phyloP scores from a whole-genome alignment of 2,329 filamentous ascomycete genomes.

The Scedosporium minutisporum region DNA sequence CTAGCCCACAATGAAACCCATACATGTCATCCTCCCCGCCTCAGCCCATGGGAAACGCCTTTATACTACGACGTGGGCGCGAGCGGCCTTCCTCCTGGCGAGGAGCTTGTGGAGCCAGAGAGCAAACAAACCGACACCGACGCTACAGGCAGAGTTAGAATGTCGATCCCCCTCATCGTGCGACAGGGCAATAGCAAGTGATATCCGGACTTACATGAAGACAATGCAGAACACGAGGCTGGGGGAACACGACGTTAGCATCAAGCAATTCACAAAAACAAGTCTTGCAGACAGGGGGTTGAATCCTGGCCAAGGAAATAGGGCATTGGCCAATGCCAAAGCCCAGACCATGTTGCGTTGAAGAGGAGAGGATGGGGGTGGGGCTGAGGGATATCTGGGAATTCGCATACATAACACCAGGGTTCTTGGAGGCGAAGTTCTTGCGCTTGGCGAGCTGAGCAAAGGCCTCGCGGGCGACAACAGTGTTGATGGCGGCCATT shows the following conservation, averaged over 20 bases:
- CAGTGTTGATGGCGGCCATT: constrained; percentile 26
- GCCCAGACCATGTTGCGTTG: background rate
- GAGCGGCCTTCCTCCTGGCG: constrained; percentile 3
- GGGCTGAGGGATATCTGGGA: background rate
- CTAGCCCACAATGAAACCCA: background rate
- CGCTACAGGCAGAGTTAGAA: background rate
- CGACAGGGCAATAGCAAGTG: background rate
- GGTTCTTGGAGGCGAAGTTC: constrained; percentile 5
- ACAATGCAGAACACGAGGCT: constrained; percentile 7
- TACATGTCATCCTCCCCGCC: background rate
- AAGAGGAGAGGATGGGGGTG: background rate
- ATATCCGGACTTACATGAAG: constrained; percentile 3
- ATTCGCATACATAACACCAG: constrained; percentile 6
- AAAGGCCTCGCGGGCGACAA: constrained; percentile 6
- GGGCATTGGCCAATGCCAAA: background rate
- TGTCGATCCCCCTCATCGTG: background rate
- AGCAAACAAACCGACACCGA: background rate
- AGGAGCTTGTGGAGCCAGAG: constrained; percentile 1
- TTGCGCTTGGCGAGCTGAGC: constrained; percentile 5
- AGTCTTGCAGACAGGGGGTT: background rate
- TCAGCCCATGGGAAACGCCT: background rate
- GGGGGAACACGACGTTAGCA: background rate
- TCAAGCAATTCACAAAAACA: background rate
- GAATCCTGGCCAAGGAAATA: background rate
- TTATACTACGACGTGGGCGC: background rate